Base-by-base conservation (phyloP, 2,329 filamentous ascomycete species). In the Phyllosticta capitalensis region DNA sequence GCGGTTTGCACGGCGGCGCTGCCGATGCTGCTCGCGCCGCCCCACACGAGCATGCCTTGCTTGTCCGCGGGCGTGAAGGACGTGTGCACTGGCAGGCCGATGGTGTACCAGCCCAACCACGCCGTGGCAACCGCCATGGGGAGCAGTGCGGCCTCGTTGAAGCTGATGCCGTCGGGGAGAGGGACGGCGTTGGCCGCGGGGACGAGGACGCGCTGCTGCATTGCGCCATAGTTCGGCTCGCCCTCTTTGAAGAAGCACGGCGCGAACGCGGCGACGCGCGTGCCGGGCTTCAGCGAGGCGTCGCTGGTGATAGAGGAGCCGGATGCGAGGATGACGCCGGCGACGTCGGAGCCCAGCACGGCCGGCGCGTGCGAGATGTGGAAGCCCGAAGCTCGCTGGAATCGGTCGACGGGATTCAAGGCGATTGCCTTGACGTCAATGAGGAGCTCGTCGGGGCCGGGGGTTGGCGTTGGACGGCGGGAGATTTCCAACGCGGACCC, bases 61-160 rank as follows among this genome's bases (percentile, higher is more conserved):
- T 72, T 72, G 51, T 65, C 48, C 67, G 61, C 5, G 63, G 72
- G 57, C 67, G 73, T 50, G 63, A 72, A 81, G 38, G 52, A 58
- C 14, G 64, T 65, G 19, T 68, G 62, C 20, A 62, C 61, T 0
- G 82, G 82, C 0, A 83, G 74, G 30, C 76, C 75, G 20, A 87
- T 68, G 0, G 69, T 73, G 12, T 86, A 71, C 61, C 86, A 81
- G 1, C 68, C 68, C 1, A 73, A 75, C 2, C 81, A 67, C 5
- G 80, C 72, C 65, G 86, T 81, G 67, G 83, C 85, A 28, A 86
- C 78, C 26, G 71, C 70, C 52, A 84, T 86, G 54, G 81, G 79
- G 0, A 81, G 78, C 2, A 85, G 67, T 0, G 82, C 83, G 5
- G 78, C 79, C 1, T 80, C 81, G 61, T 71, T 74, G 38, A 53